Evolutionary conservation across 208 protist species (phyloP), one percentile per base, ranked within the genome.

Genomic region (Trypanosoma platydactyli): DNA sequence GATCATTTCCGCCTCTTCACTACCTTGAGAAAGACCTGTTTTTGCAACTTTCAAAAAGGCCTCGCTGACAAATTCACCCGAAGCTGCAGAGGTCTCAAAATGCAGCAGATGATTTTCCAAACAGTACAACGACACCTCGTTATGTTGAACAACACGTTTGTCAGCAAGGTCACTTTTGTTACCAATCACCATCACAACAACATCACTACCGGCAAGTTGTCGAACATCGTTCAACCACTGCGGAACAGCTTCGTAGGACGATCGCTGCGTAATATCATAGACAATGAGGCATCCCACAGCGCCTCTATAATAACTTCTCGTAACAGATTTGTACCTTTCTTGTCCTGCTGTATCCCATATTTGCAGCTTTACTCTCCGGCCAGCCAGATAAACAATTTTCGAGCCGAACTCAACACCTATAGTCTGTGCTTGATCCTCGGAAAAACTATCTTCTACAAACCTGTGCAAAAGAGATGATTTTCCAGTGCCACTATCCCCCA

Each of bases 341-440:
- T 99, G 98, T 22, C 98, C 98, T 7, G 87, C 95, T 9, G 97
- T 98, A 68, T 98, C 96, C 96, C 96, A 98, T 71, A 99, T 98
- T 73, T 99, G 97, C 35, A 98, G 76, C 76, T 99, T 99, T 49
- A 99, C 91, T 57, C 89, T 96, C 35, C 88, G 84, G 50, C 88
- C 91, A 27, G 67, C 75, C 5, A 98, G 64, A 44, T 98, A 89
- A 24, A 98, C 77, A 42, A 98, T 92, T 68, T 98, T 92, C 0
- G 97, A 96, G 25, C 98, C 98, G 80, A 99, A 99, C 73, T 99
- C 98, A 24, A 99, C 96, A 46, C 98, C 98, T 82, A 99, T 99
- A 2, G 98, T 99, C 67, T 98, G 97, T 2, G 95, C 92, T 42
- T 91, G 94, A 56, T 98, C 94, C 46, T 93, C 80, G n/a, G 64